Evolutionary conservation across 2,329 filamentous ascomycete genomes (phyloP).

Genomic region (Claviceps sp.): DNA sequence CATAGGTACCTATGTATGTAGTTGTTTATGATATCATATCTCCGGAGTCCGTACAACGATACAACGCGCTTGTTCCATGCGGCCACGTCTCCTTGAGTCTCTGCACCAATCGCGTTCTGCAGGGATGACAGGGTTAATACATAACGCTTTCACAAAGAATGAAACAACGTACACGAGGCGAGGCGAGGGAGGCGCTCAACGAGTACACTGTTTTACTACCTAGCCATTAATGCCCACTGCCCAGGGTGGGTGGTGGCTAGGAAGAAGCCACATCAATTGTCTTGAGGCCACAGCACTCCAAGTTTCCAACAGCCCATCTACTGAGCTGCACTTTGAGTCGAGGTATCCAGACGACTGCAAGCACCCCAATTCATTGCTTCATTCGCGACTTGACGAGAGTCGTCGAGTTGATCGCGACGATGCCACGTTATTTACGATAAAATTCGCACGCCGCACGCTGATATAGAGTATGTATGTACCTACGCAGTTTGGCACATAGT

Average conservation of each 20-base stretch:
- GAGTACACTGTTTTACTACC: background rate
- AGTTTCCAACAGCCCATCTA: too few relatives aligned
- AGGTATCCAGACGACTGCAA: too few relatives aligned
- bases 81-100: conserved; percentile 1
- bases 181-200: background rate
- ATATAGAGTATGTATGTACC: too few relatives aligned
- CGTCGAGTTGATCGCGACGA: background rate
- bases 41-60: too few relatives aligned
- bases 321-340: too few relatives aligned
- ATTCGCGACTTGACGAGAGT: too few relatives aligned
- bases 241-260: background rate
- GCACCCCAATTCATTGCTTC: too few relatives aligned
- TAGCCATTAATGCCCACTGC: background rate
- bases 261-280: background rate
- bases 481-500: too few relatives aligned
- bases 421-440: background rate
- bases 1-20: too few relatives aligned
- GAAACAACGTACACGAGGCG: background rate
- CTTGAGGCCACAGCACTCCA: too few relatives aligned
- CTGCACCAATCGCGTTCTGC: background rate
- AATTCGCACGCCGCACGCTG: background rate
- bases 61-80: too few relatives aligned
- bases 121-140: background rate
- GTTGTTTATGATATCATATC: too few relatives aligned
- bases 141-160: background rate